Percentiles rank a stretch among this genome's conserved stretches.
Conservation (phyloP, 805 yeast species). For the Zygotorulaspora sp. region DNA sequence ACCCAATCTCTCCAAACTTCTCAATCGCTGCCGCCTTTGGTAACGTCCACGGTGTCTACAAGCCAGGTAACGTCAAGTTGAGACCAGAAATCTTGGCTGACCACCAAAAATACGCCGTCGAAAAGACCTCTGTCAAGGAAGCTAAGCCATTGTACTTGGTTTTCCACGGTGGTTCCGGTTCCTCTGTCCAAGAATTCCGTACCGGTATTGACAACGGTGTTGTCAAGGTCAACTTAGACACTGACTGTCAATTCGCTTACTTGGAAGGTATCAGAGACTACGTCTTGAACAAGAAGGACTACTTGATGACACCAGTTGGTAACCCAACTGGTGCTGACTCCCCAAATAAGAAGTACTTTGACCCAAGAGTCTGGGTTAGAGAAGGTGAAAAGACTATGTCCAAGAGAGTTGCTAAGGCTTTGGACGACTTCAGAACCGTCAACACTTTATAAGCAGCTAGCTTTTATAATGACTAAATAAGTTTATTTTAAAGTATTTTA, state of each 20-base stretch:
- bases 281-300: conserved; percentile 93
- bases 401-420: conserved; percentile 76
- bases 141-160: conserved; percentile 85
- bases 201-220: conserved; percentile 91
- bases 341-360: conserved; percentile 99
- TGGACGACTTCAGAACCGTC: conserved; percentile 79
- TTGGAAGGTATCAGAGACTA: conserved; percentile 95
- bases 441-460: conserved; percentile 44
- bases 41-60: conserved; percentile 99
- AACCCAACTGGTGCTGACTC: conserved; percentile 99
- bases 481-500: conserved; percentile 4
- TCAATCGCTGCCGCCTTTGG: conserved; percentile 99
- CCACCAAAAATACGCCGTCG: conserved; percentile 85
- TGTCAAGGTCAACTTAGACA: conserved; percentile 98
- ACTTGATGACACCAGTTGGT: conserved; percentile 84
- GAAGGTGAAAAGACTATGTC: conserved; percentile 99
- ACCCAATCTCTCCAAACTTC: conserved; percentile 93
- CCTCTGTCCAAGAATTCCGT: conserved; percentile 85
- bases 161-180: conserved; percentile 99
- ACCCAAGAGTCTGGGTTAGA: conserved; percentile 99
- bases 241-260: conserved; percentile 99
- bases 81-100: conserved; percentile 91
- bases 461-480: conserved; percentile 3
- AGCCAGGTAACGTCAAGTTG: conserved; percentile 96
- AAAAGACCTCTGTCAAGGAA: conserved; percentile 48